Evolutionary conservation across 352 stramenopile genomes (phyloP).

Genomic region (Hyaloperonospora arabidopsidis): DNA sequence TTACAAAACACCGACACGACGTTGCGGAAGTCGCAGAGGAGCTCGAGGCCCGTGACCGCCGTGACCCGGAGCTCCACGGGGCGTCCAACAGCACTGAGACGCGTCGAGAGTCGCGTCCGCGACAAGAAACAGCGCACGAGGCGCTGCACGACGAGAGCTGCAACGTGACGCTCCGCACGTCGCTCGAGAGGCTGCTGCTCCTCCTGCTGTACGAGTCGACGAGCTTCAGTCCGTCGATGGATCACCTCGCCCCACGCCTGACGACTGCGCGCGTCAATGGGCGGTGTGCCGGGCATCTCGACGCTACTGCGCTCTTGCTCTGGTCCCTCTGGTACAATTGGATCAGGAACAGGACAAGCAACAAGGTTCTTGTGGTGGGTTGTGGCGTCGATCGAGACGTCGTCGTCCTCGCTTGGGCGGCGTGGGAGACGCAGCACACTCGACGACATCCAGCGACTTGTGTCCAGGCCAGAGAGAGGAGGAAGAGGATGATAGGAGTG

Average conservation of each 20-base stretch:
- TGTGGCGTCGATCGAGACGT: too few relatives aligned
- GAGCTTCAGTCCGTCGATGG: constrained; percentile 12
- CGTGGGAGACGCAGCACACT: too few relatives aligned
- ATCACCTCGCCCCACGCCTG: constrained; percentile 28
- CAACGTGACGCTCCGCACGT: constrained; percentile 24
- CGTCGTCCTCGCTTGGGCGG: too few relatives aligned
- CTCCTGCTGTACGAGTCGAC: constrained; percentile 20
- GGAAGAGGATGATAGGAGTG: too few relatives aligned
- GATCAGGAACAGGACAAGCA: too few relatives aligned
- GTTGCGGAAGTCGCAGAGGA: constrained; percentile 76
- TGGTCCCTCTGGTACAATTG: constrained; percentile 3
- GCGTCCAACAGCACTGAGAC: constrained; percentile 47
- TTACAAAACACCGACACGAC: constrained; percentile 62
- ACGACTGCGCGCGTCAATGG: constrained; percentile 32
- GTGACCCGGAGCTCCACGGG: constrained; percentile 55
- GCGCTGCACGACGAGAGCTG: constrained; percentile 33
- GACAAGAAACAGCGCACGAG: constrained; percentile 34
- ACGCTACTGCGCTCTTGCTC: constrained; percentile 22
- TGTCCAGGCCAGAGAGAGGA: too few relatives aligned
- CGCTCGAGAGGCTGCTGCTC: constrained; percentile 21
- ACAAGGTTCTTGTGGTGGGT: too few relatives aligned
- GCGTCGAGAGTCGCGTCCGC: constrained; percentile 25
- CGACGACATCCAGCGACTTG: too few relatives aligned
- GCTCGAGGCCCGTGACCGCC: constrained; percentile 40
- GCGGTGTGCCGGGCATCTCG: constrained; percentile 62